A percentile compares a stretch with the other conserved stretches of the same genome.
Evolutionary conservation across 768 basidiomycete species (phyloP).

Genomic region (Hericium coralloides): DNA sequence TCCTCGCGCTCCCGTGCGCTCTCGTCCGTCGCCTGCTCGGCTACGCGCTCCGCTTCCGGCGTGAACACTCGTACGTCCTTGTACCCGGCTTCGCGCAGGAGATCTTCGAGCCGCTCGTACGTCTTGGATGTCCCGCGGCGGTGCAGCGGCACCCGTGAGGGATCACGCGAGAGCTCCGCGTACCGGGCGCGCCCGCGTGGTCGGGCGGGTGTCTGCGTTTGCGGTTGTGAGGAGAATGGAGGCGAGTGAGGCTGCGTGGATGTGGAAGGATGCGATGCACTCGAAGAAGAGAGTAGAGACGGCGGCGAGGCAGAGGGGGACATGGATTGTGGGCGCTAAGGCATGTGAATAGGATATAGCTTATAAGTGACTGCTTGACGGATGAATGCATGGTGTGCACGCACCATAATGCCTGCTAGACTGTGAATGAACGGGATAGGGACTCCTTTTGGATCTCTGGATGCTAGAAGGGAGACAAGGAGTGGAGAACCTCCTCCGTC

Average conservation of each 20-base stretch:
- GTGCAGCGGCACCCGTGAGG: slow-evolving; percentile 58
- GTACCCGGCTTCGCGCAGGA: slow-evolving; percentile 83
- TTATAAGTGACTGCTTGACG: not conserved
- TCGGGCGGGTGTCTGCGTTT: not conserved
- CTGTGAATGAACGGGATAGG: too few relatives aligned
- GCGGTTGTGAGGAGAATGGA: not conserved
- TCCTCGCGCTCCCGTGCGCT: not conserved
- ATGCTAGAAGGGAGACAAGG: too few relatives aligned
- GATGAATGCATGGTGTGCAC: too few relatives aligned
- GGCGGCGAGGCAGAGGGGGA: slow-evolving; percentile 9
- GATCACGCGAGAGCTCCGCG: slow-evolving; percentile 30
- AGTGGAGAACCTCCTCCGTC: not conserved
- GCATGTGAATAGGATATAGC: not conserved
- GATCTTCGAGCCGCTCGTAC: slow-evolving; percentile 79
- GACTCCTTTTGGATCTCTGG: too few relatives aligned
- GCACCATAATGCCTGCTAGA: too few relatives aligned
- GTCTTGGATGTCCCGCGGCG: slow-evolving; percentile 71
- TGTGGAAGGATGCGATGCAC: slow-evolving; percentile 2
- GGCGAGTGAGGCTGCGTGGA: not conserved
- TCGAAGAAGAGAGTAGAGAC: slow-evolving; percentile 8
- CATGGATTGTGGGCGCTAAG: not conserved
- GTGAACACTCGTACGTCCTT: slow-evolving; percentile 89
- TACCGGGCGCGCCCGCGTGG: not conserved
- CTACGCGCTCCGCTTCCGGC: slow-evolving; percentile 59
- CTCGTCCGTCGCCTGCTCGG: slow-evolving; percentile 19